These are phyloP conservation scores for Exophiala calicioides DNA, from an alignment of 2,329 filamentous ascomycete species.

Conservation along the genomic window DNA sequence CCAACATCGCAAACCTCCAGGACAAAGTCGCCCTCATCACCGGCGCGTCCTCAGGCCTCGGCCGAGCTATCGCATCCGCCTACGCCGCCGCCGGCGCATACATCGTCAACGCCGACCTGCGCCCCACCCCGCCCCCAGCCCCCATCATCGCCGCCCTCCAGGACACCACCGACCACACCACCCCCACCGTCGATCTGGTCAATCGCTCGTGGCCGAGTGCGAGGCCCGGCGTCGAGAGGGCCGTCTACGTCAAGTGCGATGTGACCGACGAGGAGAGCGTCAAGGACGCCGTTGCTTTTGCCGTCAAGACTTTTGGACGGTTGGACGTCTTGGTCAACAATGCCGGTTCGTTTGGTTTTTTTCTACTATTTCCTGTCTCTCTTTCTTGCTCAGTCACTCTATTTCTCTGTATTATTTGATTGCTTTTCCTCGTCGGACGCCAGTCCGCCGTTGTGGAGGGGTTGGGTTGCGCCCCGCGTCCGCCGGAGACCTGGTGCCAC, in stretches of 20 bases:
- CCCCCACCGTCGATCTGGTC: background rate
- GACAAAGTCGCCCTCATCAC: slow-evolving; percentile 50
- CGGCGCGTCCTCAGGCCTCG: slow-evolving; percentile 49
- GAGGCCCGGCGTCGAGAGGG: background rate
- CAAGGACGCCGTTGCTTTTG: slow-evolving; percentile 78
- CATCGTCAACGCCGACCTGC: slow-evolving; percentile 46
- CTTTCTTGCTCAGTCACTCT: too few relatives aligned
- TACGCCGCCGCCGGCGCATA: slow-evolving; percentile 44
- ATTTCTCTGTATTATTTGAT: too few relatives aligned
- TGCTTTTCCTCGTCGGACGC: too few relatives aligned
- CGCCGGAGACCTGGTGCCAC: too few relatives aligned
- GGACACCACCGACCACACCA: too few relatives aligned
- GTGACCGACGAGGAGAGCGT: slow-evolving; percentile 16
- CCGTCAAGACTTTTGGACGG: slow-evolving; percentile 78
- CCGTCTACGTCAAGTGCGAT: slow-evolving; percentile 8
- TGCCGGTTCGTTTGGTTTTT: slow-evolving; percentile 18
- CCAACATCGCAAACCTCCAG: too few relatives aligned
- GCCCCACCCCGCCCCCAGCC: too few relatives aligned
- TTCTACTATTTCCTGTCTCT: too few relatives aligned
- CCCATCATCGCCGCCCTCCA: too few relatives aligned
- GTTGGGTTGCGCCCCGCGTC: too few relatives aligned
- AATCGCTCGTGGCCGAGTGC: background rate
- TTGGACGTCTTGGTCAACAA: slow-evolving; percentile 30
- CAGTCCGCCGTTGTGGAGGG: too few relatives aligned
- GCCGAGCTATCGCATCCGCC: slow-evolving; percentile 47